Percentiles rank a stretch among this genome's conserved stretches.
These are phyloP conservation scores for Peribolospora kevripleyi DNA, from an alignment of 768 basidiomycete genomes.

Conservation along the genomic window DNA sequence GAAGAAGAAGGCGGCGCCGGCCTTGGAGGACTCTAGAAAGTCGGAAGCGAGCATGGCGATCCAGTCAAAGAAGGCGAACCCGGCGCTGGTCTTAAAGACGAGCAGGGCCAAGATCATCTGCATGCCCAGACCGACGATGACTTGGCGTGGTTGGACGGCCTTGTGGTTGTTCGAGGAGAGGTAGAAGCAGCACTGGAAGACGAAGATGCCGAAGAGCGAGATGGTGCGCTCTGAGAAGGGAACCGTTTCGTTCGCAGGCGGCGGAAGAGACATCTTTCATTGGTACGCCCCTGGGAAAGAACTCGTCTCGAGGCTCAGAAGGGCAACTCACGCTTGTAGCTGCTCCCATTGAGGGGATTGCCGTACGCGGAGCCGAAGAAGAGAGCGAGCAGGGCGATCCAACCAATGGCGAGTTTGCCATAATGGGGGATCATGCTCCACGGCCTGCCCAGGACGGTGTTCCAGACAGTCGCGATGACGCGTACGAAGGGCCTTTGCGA, in stretches of 20 bases:
- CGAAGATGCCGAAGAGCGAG: constrained; percentile 48
- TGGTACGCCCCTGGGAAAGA: constrained; percentile 18
- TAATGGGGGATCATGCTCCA: constrained; percentile 35
- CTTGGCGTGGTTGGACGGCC: constrained; percentile 42
- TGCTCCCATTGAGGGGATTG: constrained; percentile 24
- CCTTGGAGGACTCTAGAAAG: constrained; percentile 41
- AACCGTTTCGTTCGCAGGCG: background rate
- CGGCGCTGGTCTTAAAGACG: constrained; percentile 61
- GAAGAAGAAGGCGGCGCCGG: constrained; percentile 65
- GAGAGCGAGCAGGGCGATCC: constrained; percentile 49
- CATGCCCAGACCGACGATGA: constrained; percentile 15
- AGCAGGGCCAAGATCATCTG: constrained; percentile 74
- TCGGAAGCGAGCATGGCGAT: constrained; percentile 56
- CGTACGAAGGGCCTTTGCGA: constrained; percentile 24
- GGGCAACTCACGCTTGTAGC: background rate
- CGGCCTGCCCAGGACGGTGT: constrained; percentile 37
- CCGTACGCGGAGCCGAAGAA: constrained; percentile 74
- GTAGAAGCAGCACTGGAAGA: constrained; percentile 60
- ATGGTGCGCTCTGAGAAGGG: constrained; percentile 24
- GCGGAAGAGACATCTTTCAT: constrained; percentile 20
- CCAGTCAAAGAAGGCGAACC: constrained; percentile 45
- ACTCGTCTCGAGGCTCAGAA: background rate
- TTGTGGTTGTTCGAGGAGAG: constrained; percentile 36
- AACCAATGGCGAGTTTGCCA: constrained; percentile 41
- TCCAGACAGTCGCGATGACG: constrained; percentile 51